Evolutionary conservation across 495 filamentous ascomycete species (phyloP).

Genomic region (Peziza echinospora): DNA sequence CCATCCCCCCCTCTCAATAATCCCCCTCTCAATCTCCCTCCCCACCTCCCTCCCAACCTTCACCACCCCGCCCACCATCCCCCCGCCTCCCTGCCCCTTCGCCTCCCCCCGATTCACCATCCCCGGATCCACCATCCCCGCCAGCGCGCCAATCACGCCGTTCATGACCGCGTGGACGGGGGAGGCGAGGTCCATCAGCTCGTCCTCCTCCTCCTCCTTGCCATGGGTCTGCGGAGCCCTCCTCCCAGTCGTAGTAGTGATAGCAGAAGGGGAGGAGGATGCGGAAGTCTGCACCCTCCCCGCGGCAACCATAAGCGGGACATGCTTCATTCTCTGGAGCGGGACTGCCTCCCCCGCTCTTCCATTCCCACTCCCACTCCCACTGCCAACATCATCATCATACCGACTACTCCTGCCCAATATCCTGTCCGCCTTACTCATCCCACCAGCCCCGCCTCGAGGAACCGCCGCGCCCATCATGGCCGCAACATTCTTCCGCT

Average conservation of each 20-base stretch:
- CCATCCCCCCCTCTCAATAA: neutral
- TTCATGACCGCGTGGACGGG: too few relatives aligned
- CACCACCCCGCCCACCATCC: slow-evolving; percentile 15
- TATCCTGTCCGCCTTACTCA: neutral
- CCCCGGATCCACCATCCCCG: slow-evolving; percentile 16
- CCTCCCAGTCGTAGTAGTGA: too few relatives aligned
- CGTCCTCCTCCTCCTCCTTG: neutral
- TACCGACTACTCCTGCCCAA: neutral
- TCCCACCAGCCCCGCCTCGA: neutral
- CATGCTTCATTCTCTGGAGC: too few relatives aligned
- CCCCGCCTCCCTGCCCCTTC: slow-evolving; percentile 6
- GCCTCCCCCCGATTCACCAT: slow-evolving; percentile 17
- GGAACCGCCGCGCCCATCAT: neutral
- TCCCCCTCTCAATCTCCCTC: slow-evolving; percentile 5
- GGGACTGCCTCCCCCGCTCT: neutral
- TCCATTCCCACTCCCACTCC: neutral
- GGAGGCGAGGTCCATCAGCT: too few relatives aligned
- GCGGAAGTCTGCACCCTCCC: too few relatives aligned
- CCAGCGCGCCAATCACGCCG: slow-evolving; percentile 26
- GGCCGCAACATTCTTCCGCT: neutral
- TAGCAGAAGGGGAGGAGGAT: too few relatives aligned
- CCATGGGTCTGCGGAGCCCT: too few relatives aligned
- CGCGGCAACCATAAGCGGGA: neutral
- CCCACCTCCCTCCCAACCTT: slow-evolving; percentile 10
- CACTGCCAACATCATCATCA: neutral